Conservation (phyloP, 108 stramenopile species). For the Bacterosira constricta region DNA sequence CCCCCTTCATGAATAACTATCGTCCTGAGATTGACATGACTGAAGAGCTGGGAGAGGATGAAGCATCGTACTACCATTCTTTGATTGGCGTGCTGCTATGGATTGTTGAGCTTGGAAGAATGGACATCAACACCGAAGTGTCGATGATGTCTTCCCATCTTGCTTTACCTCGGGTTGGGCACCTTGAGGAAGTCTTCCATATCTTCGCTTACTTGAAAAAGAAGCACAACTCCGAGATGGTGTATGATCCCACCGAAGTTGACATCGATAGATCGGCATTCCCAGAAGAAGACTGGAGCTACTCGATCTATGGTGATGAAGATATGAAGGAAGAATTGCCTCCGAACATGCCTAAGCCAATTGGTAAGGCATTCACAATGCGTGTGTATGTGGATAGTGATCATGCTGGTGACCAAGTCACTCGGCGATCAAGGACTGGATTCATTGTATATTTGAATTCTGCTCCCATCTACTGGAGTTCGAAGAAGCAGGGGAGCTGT, state of each 20-base stretch:
- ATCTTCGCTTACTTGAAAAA: conserved; percentile 58
- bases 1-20: too few relatives aligned
- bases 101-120: too few relatives aligned
- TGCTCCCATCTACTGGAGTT: conserved; percentile 35
- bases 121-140: conserved; percentile 52
- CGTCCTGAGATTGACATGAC: conserved; percentile 20
- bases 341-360: conserved; percentile 9
- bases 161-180: conserved; percentile 58
- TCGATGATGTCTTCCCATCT: conserved; percentile 58
- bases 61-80: conserved; percentile 13
- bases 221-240: not conserved
- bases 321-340: conserved; percentile 22
- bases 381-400: conserved; percentile 57
- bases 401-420: conserved; percentile 54
- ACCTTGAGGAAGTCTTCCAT: conserved; percentile 50
- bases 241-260: not conserved
- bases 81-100: conserved; percentile 25
- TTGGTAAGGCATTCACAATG: conserved; percentile 4
- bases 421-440: conserved; percentile 57
- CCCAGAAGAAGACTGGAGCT: not conserved
- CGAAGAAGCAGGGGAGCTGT: conserved; percentile 52
- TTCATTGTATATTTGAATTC: conserved; percentile 11
- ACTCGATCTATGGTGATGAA: not conserved
- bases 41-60: not conserved
- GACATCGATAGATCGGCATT: not conserved